phyloP scores from a whole-genome alignment of 495 filamentous ascomycete species.

The Collariella sp. region DNA sequence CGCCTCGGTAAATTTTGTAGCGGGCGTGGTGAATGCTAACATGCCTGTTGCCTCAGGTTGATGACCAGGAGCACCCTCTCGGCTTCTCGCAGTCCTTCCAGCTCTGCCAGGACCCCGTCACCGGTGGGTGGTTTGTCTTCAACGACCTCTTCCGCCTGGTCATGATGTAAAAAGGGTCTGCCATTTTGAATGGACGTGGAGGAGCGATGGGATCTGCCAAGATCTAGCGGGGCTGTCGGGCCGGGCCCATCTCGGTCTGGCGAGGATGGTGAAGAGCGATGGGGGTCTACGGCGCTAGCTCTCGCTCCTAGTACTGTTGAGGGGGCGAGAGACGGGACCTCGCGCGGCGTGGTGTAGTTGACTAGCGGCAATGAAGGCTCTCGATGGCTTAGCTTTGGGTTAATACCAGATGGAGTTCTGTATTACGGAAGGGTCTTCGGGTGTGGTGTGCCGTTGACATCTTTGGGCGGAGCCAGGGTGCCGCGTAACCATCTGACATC shows the following conservation, averaged over 20 bases:
- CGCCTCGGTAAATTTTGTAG: background rate
- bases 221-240: background rate
- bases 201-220: background rate
- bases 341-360: background rate
- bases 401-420: slow-evolving; percentile 4
- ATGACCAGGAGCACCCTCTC: slow-evolving; percentile 72
- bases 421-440: background rate
- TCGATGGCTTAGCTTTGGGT: slow-evolving; percentile 5
- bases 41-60: slow-evolving; percentile 47
- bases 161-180: slow-evolving; percentile 39
- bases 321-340: background rate
- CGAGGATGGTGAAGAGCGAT: background rate
- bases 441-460: background rate
- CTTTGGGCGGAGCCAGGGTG: background rate
- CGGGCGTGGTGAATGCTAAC: background rate
- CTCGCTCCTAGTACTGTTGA: background rate
- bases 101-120: slow-evolving; percentile 58
- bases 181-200: background rate
- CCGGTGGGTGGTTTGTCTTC: slow-evolving; percentile 69
- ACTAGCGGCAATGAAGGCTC: background rate
- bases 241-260: background rate
- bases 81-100: slow-evolving; percentile 82
- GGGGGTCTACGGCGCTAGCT: background rate
- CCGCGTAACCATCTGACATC: slow-evolving; percentile 2
- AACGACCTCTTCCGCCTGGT: slow-evolving; percentile 90